Base-by-base conservation (phyloP, 306 rosid genomes). In the Carpinus fangiana region DNA sequence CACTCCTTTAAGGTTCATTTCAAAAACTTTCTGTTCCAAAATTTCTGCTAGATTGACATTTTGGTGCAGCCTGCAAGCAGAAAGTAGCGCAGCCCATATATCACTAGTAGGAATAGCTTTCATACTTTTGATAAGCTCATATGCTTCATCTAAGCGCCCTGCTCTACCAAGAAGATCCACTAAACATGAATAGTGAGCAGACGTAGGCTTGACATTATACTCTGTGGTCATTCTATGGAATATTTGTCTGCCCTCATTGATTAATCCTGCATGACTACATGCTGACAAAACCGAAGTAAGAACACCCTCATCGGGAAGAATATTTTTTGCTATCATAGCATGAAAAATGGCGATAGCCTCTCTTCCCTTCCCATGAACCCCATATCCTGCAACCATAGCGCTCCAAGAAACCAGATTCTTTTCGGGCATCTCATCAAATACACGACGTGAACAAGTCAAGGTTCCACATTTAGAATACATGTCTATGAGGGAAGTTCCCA, bases 391-490 rank as follows among this genome's bases (percentile, higher is more conserved):
- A 76, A 88, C 65, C 92, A 87, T 78, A 71, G 87, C 93, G 7
- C 86, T 85, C 88, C 87, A 83, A 53, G 88, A 74, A 81, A 90
- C 85, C 92, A 90, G 73, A 73, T 82, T 88, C 75, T 84, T 87
- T 53, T 66, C 67, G 0, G 84, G 82, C 87, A 88, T 81, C 82
- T 90, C 94, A 76, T 81, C 53, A 68, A 85, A 88, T 65, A 78
- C 76, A 5, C 70, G 28, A 67, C 21, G 72, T 0, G 92, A 88
- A 83, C 84, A 85, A 83, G 75, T 51, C 76, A 86, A 75, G 76
- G 84, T 87, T 78, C 90, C 90, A 60, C 92, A 90, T 73, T 88
- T 90, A 48, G 90, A 81, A 71, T 90, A 90, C 94, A 88, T 86
- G 87, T 84, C 83, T 53, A 88, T 12, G 43, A 90, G 89, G n/a